Conservation (phyloP, 768 basidiomycete species). For the Boletus rubroflammeus region DNA sequence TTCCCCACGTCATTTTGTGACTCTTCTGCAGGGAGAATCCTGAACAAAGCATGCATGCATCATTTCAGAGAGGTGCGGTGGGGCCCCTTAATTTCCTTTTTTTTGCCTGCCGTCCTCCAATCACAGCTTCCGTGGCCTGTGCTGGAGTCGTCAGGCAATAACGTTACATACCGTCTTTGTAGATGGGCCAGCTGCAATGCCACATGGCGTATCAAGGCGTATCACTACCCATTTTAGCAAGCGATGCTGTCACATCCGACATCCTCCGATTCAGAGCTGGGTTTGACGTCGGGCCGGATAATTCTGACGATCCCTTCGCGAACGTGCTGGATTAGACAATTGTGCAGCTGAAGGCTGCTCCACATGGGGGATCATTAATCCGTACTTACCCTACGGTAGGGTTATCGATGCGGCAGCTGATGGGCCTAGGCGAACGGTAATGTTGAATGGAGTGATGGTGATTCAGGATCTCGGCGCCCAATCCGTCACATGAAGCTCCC, state of each 20-base stretch:
- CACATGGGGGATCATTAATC: constrained; percentile 26
- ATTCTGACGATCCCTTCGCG: constrained; percentile 34
- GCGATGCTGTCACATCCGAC: constrained; percentile 24
- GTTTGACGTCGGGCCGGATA: constrained; percentile 25
- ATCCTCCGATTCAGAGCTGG: constrained; percentile 19
- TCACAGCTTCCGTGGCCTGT: constrained; percentile 7
- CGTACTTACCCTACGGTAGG: constrained; percentile 9
- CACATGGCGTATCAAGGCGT: constrained; percentile 28
- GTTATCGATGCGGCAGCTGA: constrained; percentile 23
- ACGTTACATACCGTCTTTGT: constrained; percentile 6
- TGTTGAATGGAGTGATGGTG: constrained; percentile 7
- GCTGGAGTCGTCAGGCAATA: constrained; percentile 11
- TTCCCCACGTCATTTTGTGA: constrained; percentile 21
- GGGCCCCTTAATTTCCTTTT: constrained; percentile 20
- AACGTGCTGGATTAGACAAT: constrained; percentile 20
- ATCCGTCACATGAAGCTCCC: constrained; percentile 5
- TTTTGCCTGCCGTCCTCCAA: not conserved
- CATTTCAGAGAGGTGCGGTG: not conserved
- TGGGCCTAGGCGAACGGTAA: constrained; percentile 8
- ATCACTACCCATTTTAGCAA: constrained; percentile 12
- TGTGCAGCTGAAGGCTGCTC: constrained; percentile 14
- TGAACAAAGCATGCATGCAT: not conserved
- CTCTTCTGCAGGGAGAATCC: constrained; percentile 9
- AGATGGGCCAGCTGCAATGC: not conserved
- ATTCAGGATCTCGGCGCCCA: constrained; percentile 16